These are phyloP conservation scores for Alternaria conjuncta DNA, from an alignment of 2,329 filamentous ascomycete genomes.

Conservation along the genomic window DNA sequence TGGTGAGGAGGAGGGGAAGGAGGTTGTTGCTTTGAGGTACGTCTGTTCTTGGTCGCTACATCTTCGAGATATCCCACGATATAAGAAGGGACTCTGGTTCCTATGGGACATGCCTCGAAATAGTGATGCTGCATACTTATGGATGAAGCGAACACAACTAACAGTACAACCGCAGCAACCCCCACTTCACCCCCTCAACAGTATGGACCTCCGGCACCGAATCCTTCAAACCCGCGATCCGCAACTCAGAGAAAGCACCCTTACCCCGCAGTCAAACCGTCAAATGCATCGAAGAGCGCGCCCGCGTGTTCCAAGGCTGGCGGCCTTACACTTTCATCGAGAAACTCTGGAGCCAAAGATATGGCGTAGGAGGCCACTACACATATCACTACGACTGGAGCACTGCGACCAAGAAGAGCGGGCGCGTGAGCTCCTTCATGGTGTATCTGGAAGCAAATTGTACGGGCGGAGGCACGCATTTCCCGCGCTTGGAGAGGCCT, in stretches of 20 bases:
- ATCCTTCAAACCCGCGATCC: slow-evolving; percentile 56
- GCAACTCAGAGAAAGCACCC: slow-evolving; percentile 60
- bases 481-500: slow-evolving; percentile 59
- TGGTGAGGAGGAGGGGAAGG: slow-evolving; percentile 54
- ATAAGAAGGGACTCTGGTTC: neutral
- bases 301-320: slow-evolving; percentile 67
- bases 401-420: slow-evolving; percentile 42
- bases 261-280: slow-evolving; percentile 54
- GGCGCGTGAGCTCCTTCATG: slow-evolving; percentile 65
- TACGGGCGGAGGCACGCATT: slow-evolving; percentile 66
- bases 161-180: slow-evolving; percentile 41
- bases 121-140: neutral
- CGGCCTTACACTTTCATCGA: slow-evolving; percentile 64
- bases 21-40: slow-evolving; percentile 62
- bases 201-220: slow-evolving; percentile 59
- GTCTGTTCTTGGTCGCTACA: neutral
- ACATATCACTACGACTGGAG: slow-evolving; percentile 64
- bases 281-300: slow-evolving; percentile 65
- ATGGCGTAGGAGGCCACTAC: slow-evolving; percentile 65
- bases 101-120: neutral
- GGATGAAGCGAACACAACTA: neutral
- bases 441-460: slow-evolving; percentile 62
- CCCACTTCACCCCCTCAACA: slow-evolving; percentile 61
- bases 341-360: slow-evolving; percentile 66
- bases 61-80: neutral